phyloP scores from a whole-genome alignment of 331 rosid species.

The Cydonia oblonga region DNA sequence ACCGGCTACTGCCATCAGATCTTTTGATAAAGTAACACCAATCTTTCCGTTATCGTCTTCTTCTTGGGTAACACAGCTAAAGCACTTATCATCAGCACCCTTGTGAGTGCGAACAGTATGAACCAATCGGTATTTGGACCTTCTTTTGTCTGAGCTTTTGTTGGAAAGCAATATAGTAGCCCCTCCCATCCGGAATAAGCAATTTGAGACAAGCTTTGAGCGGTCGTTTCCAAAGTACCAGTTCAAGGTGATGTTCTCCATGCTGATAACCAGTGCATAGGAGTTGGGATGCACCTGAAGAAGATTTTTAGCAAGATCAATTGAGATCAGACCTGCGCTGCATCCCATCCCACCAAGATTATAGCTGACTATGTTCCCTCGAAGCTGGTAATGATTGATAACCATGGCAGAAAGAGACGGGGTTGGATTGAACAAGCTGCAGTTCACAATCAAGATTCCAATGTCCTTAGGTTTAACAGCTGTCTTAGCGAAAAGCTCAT shows the following conservation, averaged over 20 bases:
- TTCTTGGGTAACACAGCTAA: slow-evolving; percentile 82
- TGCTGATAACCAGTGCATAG: slow-evolving; percentile 75
- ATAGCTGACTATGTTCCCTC: slow-evolving; percentile 72
- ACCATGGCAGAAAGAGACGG: slow-evolving; percentile 94
- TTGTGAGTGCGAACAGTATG: slow-evolving; percentile 80
- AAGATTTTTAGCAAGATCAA: slow-evolving; percentile 86
- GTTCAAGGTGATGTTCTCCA: slow-evolving; percentile 93
- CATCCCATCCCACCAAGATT: slow-evolving; percentile 97
- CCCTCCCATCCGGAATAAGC: slow-evolving; percentile 92
- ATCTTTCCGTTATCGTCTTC: slow-evolving; percentile 65
- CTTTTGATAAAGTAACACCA: slow-evolving; percentile 84
- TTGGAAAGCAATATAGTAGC: slow-evolving; percentile 80
- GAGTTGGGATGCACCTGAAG: slow-evolving; percentile 86
- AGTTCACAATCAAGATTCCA: slow-evolving; percentile 80
- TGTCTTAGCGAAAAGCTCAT: slow-evolving; percentile 66
- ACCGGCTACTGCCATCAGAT: slow-evolving; percentile 90
- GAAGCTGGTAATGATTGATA: slow-evolving; percentile 78
- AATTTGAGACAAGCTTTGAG: slow-evolving; percentile 88
- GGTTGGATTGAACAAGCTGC: slow-evolving; percentile 88
- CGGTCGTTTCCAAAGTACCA: slow-evolving; percentile 93
- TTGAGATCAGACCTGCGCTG: slow-evolving; percentile 86
- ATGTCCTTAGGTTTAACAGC: slow-evolving; percentile 74
- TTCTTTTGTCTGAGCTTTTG: slow-evolving; percentile 60
- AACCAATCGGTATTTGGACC: slow-evolving; percentile 69
- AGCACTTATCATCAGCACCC: slow-evolving; percentile 88